A percentile compares a stretch with the other conserved stretches of the same genome.
Conservation (phyloP, 2,329 filamentous ascomycete genomes). For the Colletotrichum sp. region DNA sequence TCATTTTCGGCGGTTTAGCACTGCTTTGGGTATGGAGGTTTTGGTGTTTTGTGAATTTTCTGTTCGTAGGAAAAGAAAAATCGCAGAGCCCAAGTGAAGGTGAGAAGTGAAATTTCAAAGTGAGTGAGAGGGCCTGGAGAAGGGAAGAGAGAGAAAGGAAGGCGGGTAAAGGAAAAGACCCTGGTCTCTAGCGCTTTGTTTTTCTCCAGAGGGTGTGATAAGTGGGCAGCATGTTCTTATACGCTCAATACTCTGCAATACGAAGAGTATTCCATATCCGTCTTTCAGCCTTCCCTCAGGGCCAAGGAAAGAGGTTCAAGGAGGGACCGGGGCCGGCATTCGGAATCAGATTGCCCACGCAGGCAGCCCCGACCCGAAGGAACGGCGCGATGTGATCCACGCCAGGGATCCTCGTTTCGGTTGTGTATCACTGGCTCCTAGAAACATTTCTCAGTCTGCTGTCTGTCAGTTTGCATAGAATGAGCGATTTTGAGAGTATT, state of each 20-base stretch:
- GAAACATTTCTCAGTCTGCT: neutral
- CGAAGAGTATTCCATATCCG: neutral
- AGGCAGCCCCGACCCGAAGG: neutral
- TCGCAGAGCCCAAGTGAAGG: neutral
- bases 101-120: neutral
- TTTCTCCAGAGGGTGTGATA: neutral
- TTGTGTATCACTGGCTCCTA: neutral
- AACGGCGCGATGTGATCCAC: neutral
- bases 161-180: neutral
- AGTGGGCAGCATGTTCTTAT: neutral
- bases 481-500: slow-evolving; percentile 1
- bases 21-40: neutral
- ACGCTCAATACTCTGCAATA: neutral
- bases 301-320: neutral
- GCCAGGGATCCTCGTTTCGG: neutral
- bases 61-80: neutral
- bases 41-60: neutral
- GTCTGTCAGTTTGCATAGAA: neutral
- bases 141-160: neutral
- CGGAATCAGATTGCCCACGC: neutral
- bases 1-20: neutral
- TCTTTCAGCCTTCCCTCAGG: neutral
- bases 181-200: neutral
- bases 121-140: neutral
- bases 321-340: neutral